Conservation (phyloP, 2,329 filamentous ascomycete species). For the Fusarium oxysporum region DNA sequence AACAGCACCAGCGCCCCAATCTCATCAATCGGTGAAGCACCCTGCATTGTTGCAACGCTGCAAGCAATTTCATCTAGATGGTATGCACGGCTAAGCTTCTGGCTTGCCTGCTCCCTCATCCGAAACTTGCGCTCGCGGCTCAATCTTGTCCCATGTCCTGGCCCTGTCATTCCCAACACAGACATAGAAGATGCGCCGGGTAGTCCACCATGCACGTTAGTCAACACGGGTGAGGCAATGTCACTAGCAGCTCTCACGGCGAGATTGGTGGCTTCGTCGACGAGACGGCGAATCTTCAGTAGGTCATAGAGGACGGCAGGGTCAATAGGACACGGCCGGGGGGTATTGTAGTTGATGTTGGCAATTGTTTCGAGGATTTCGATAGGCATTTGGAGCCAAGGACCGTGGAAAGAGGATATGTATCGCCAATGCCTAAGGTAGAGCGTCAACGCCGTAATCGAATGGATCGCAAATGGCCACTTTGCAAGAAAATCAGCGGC, state of each 20-base stretch:
- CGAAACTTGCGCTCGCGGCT: conserved; percentile 81
- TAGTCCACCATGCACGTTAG: conserved; percentile 61
- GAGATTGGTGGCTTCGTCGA: conserved; percentile 83
- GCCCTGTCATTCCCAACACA: conserved; percentile 53
- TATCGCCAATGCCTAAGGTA: conserved; percentile 80
- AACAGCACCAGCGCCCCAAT: conserved; percentile 80
- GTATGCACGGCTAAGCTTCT: conserved; percentile 82
- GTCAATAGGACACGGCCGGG: conserved; percentile 80
- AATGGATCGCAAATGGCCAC: background rate
- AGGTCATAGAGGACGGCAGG: conserved; percentile 86
- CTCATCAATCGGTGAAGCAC: conserved; percentile 79
- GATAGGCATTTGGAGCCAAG: conserved; percentile 83
- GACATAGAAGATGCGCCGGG: conserved; percentile 34
- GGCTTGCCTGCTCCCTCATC: conserved; percentile 83
- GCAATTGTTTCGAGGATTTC: conserved; percentile 84
- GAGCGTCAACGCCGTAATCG: conserved; percentile 22
- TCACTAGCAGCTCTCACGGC: conserved; percentile 82
- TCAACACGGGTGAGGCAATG: conserved; percentile 72
- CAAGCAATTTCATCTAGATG: conserved; percentile 85
- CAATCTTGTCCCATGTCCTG: conserved; percentile 72
- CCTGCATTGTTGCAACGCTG: conserved; percentile 86
- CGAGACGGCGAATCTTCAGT: conserved; percentile 81
- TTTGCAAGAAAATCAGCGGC: conserved; percentile 4
- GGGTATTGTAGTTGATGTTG: conserved; percentile 82
- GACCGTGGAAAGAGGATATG: conserved; percentile 85